phyloP scores from a whole-genome alignment of 2,329 filamentous ascomycete species.

The Penicillium crustosum region DNA sequence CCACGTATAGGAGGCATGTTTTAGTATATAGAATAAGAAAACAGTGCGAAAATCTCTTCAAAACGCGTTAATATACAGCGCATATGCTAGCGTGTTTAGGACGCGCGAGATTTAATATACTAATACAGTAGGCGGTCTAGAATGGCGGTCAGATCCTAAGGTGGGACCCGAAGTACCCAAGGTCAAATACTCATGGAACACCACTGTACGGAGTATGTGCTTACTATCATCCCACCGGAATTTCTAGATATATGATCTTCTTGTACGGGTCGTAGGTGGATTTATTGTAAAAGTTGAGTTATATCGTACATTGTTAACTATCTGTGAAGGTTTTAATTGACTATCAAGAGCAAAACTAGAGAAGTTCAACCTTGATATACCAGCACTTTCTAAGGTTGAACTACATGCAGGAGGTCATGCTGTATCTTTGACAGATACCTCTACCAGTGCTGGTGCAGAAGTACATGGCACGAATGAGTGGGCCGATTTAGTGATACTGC shows the following conservation, averaged over 20 bases:
- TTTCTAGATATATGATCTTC: not conserved
- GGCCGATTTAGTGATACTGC: not conserved
- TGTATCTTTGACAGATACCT: not conserved
- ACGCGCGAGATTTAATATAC: no score
- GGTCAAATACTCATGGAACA: no score
- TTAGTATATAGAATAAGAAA: no score
- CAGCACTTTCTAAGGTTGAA: not conserved
- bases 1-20: no score
- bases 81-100: no score
- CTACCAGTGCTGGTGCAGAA: not conserved
- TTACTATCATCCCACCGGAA: not conserved
- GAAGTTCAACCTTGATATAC: not conserved
- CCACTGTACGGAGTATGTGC: no score
- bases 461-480: not conserved
- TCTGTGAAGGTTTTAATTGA: not conserved
- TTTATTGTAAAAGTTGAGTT: not conserved
- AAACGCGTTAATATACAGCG: no score
- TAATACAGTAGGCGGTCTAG: no score
- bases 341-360: not conserved
- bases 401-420: not conserved
- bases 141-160: no score
- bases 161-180: no score
- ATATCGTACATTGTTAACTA: not conserved
- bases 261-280: not conserved
- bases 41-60: no score